These are phyloP conservation scores for Eutreptiella sp. DNA, from an alignment of 208 protist species.

Conservation along the genomic window DNA sequence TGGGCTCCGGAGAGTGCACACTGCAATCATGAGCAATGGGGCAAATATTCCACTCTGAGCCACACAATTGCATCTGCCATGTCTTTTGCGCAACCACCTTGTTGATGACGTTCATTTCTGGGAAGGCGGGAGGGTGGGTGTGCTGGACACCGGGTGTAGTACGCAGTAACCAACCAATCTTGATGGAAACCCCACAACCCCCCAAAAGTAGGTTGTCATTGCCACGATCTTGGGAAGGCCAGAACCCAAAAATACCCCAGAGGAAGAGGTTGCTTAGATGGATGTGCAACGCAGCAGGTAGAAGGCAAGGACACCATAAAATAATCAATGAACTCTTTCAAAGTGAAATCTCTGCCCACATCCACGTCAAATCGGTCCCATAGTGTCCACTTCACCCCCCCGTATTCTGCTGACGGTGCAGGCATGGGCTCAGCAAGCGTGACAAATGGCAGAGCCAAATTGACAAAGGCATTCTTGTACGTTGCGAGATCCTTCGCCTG, in stretches of 20 bases:
- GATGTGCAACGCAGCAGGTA: background rate
- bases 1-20: no score
- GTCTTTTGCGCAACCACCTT: no score
- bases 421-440: constrained; percentile 89
- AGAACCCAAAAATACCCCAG: no score
- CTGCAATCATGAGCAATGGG: no score
- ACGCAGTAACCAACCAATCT: no score
- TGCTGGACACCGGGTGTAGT: no score
- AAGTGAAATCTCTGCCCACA: constrained; percentile 79
- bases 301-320: constrained; percentile 40
- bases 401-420: constrained; percentile 49
- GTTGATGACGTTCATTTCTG: no score
- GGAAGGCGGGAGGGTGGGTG: no score
- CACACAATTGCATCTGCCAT: no score
- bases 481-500: constrained; percentile 44
- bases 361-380: constrained; percentile 94
- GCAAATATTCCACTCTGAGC: no score
- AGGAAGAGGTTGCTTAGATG: background rate
- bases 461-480: constrained; percentile 92
- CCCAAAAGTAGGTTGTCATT: no score
- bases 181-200: background rate
- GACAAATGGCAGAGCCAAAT: constrained; percentile 94
- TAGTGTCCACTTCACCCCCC: constrained; percentile 72
- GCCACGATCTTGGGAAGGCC: no score
- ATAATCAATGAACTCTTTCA: constrained; percentile 78